These are phyloP conservation scores for Pseudofabraea citricarpa DNA, from an alignment of 2,329 filamentous ascomycete genomes.

Conservation along the genomic window DNA sequence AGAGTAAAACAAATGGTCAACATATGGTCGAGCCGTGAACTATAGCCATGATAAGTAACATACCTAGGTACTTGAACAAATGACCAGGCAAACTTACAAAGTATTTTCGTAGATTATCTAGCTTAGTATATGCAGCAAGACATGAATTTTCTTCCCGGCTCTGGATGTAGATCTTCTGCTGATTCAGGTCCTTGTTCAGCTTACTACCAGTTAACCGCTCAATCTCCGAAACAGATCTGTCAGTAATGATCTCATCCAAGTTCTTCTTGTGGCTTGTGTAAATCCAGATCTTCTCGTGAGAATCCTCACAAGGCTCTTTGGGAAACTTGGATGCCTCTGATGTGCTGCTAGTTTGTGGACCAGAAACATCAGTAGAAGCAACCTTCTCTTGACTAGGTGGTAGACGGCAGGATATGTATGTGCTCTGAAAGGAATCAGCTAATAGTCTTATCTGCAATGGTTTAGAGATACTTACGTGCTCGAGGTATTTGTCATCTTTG, in stretches of 20 bases:
- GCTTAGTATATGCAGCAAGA: slow-evolving; percentile 15
- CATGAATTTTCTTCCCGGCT: slow-evolving; percentile 6
- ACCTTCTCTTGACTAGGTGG: no score
- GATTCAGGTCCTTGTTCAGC: slow-evolving; percentile 13
- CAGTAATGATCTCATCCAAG: slow-evolving; percentile 11
- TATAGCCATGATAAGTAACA: no score
- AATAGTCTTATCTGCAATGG: no score
- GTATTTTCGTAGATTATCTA: slow-evolving; percentile 20
- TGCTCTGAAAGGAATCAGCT: no score
- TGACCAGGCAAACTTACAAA: slow-evolving; percentile 13
- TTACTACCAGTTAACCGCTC: slow-evolving; percentile 15
- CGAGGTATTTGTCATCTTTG: slow-evolving; percentile 7
- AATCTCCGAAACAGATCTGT: slow-evolving; percentile 8
- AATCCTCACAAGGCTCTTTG: no score
- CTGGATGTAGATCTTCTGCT: slow-evolving; percentile 15
- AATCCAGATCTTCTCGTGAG: slow-evolving; percentile 9
- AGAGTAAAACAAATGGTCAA: slow-evolving; percentile 19
- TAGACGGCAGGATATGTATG: no score
- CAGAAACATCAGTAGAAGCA: no score
- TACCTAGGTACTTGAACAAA: no score
- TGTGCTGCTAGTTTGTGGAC: no score
- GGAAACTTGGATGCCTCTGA: no score
- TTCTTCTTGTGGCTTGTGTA: neutral
- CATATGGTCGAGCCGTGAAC: no score
- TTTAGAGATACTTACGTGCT: slow-evolving; percentile 9